These are phyloP conservation scores for Picochlorum sp. DNA, from an alignment of 139 green algal species.

Conservation along the genomic window DNA sequence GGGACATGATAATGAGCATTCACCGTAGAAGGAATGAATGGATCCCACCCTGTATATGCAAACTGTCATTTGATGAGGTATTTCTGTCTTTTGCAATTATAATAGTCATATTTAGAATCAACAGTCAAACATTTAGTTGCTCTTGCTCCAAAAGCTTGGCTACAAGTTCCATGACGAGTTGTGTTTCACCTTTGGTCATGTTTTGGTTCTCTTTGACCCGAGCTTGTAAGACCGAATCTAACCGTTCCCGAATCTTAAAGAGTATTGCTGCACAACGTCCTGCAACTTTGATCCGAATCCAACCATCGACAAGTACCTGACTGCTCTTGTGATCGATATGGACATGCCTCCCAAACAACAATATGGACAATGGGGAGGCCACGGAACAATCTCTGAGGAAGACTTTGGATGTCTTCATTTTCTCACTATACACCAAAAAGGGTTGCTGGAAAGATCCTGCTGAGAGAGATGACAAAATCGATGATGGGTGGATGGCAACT, in stretches of 20 bases:
- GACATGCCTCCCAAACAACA: slow-evolving; percentile 78
- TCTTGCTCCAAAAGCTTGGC: too few relatives aligned
- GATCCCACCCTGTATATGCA: too few relatives aligned
- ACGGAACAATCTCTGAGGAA: slow-evolving; percentile 80
- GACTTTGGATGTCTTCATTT: slow-evolving; percentile 63
- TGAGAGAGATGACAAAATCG: slow-evolving; percentile 36
- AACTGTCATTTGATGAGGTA: too few relatives aligned
- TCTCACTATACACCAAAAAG: slow-evolving; percentile 77
- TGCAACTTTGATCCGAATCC: slow-evolving; percentile 39
- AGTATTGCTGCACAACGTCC: slow-evolving; percentile 52
- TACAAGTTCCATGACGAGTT: too few relatives aligned
- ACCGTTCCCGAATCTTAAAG: not conserved
- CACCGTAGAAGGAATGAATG: too few relatives aligned
- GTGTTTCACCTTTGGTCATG: too few relatives aligned
- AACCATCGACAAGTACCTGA: slow-evolving; percentile 61
- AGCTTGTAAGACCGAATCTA: not conserved
- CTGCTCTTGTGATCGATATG: slow-evolving; percentile 53
- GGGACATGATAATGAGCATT: too few relatives aligned
- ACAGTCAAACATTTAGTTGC: too few relatives aligned
- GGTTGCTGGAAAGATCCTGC: slow-evolving; percentile 43
- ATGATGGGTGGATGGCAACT: slow-evolving; percentile 66
- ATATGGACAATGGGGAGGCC: slow-evolving; percentile 61
- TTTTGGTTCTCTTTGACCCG: too few relatives aligned
- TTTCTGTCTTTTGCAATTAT: too few relatives aligned
- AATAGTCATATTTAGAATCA: too few relatives aligned